Base-by-base conservation (phyloP, 2,329 filamentous ascomycete species). In the Trichoderma cornu-damae region DNA sequence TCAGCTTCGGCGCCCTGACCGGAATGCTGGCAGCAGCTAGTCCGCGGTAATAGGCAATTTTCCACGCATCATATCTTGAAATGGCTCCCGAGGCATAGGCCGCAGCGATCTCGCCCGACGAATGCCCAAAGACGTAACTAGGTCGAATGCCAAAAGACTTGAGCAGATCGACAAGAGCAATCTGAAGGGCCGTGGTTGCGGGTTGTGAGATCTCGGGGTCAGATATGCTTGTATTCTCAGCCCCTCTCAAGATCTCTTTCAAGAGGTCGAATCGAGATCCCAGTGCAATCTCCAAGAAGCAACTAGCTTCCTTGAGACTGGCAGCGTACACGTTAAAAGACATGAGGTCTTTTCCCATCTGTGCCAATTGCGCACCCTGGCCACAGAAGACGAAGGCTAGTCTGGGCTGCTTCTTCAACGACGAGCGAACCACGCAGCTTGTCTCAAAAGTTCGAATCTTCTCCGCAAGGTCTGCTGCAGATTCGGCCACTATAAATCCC, bases 61-160 rank as follows among this genome's bases (percentile, higher is more conserved):
- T 65, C 72, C 74, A 77, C 4, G 75, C 76, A 5, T 66, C 65
- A 47, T 72, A 64, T 18, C 66, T 65, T 2, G 69, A 67, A 18
- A 79, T 65, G 14, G 68, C 67, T 0, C 69, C 71, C 0, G 65
- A 66, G 7, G 75, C 73, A 54, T 73, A 76, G 1, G 76, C 75
- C 6, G 76, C 76, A 1, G 75, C 76, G 30, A 78, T 73, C 54
- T 79, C 76, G 2, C 76, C 76, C 1, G 75, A 78, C 0, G 76
- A 78, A 60, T 79, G 76, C 0, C 76, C 75, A 6, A 77, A 65
- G 3, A 76, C 72, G 16, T 67, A 62, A 5, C 58, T 60, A 2
- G 74, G 72, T 1, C 43, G 49, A 30, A 77, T 63, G 8, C 62
- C 65, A 12, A 73, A 67, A 2, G 69, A 68, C 7, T 56, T 51